Conservation (phyloP, 495 filamentous ascomycete genomes). For the Staphylotrichum tortipilum region DNA sequence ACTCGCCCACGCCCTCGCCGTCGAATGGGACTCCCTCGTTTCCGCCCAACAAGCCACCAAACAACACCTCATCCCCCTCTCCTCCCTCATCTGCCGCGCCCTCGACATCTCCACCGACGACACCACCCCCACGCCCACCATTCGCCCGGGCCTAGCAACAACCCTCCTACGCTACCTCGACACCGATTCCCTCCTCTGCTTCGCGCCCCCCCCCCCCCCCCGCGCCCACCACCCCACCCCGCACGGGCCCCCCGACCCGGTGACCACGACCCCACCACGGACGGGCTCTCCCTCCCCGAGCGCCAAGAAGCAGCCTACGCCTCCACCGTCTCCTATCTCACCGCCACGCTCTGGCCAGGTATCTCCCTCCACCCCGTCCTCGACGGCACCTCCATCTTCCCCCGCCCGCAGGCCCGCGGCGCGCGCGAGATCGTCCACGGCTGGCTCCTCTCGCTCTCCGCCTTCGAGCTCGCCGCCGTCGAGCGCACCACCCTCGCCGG, state of each 20-base stretch:
- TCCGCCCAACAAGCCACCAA: slow-evolving; percentile 69
- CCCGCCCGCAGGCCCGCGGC: slow-evolving; percentile 55
- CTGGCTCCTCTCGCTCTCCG: slow-evolving; percentile 64
- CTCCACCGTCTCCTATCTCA: slow-evolving; percentile 61
- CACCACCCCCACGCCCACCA: slow-evolving; percentile 12
- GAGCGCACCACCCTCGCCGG: slow-evolving; percentile 75
- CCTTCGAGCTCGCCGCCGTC: slow-evolving; percentile 76
- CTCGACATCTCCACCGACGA: slow-evolving; percentile 64
- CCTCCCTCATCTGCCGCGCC: slow-evolving; percentile 71
- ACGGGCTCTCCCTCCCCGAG: slow-evolving; percentile 43
- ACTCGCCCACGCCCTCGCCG: slow-evolving; percentile 75
- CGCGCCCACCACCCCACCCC: slow-evolving; percentile 17
- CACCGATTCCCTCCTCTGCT: slow-evolving; percentile 91
- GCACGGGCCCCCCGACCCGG: slow-evolving; percentile 3
- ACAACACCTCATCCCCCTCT: slow-evolving; percentile 81
- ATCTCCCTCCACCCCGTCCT: slow-evolving; percentile 66
- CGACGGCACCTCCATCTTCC: slow-evolving; percentile 64
- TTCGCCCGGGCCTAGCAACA: slow-evolving; percentile 51
- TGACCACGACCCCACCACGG: slow-evolving; percentile 12
- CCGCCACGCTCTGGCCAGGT: slow-evolving; percentile 75
- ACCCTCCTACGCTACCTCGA: slow-evolving; percentile 77
- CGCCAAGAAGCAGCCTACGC: slow-evolving; percentile 59
- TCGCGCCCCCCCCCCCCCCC: slow-evolving; percentile 52
- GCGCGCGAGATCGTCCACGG: slow-evolving; percentile 66
- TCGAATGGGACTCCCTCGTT: slow-evolving; percentile 85